These are phyloP conservation scores for Sporothrix mexicana DNA, from an alignment of 2,329 filamentous ascomycete genomes.

Conservation along the genomic window DNA sequence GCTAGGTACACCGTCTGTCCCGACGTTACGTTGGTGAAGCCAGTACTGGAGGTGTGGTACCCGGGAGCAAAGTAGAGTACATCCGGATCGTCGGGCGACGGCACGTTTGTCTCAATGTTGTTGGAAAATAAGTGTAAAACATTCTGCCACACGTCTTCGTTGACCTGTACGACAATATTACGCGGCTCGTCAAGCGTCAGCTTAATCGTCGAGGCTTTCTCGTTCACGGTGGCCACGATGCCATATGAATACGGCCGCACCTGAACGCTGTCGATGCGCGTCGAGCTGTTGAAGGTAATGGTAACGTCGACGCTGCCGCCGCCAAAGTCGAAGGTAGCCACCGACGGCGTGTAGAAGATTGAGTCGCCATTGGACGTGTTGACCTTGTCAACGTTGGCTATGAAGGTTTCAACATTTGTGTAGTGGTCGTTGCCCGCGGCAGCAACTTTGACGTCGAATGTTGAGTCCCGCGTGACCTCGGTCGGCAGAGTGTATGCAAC, in stretches of 20 bases:
- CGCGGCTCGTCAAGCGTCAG: not conserved
- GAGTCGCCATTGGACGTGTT: not conserved
- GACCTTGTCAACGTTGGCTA: not conserved
- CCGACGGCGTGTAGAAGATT: not conserved
- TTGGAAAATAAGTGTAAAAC: not conserved
- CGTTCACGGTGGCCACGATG: not conserved
- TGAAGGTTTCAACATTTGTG: not conserved
- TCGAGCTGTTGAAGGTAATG: conserved; percentile 5
- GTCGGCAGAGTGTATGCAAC: not conserved
- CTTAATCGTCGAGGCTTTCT: not conserved
- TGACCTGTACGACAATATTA: not conserved
- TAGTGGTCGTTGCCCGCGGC: not conserved
- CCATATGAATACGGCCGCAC: not conserved
- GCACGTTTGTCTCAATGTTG: not conserved
- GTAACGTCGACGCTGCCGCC: not conserved
- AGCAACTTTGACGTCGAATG: not conserved
- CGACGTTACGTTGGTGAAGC: not conserved
- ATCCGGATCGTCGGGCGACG: not conserved
- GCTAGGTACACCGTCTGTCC: not conserved
- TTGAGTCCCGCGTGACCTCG: not conserved
- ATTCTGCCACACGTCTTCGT: not conserved
- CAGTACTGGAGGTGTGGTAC: not conserved
- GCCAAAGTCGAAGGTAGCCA: not conserved
- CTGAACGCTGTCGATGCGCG: not conserved
- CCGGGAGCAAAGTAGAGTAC: not conserved